Percentiles rank a stretch among this genome's conserved stretches.
Evolutionary conservation across 2,329 filamentous ascomycete species (phyloP).

Genomic region (Penicillium sp.): DNA sequence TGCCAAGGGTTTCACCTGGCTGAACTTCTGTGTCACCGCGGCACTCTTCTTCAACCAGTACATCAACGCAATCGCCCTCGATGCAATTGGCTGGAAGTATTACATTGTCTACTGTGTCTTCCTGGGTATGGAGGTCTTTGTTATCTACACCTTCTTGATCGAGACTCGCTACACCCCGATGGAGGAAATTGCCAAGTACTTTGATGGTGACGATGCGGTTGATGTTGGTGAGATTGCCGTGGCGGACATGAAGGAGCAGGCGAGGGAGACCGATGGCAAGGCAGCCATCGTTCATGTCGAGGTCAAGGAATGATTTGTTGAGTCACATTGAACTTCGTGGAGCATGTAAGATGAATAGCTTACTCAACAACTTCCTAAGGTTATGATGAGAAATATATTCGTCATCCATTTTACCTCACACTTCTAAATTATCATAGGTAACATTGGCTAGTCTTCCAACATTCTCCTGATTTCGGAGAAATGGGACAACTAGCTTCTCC

Average conservation of each 20-base stretch:
- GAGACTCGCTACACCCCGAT: slow-evolving; percentile 34
- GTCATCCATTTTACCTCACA: no score
- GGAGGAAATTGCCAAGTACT: slow-evolving; percentile 40
- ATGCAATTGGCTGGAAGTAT: slow-evolving; percentile 34
- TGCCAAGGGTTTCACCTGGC: slow-evolving; percentile 46
- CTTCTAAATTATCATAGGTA: no score
- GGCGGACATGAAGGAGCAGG: slow-evolving; percentile 13
- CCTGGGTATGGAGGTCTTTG: slow-evolving; percentile 28
- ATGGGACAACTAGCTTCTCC: no score
- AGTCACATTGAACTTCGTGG: neutral
- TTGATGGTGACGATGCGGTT: slow-evolving; percentile 22
- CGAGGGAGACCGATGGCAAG: slow-evolving; percentile 3
- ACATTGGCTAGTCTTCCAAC: no score
- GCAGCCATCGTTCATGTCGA: neutral
- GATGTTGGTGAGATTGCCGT: slow-evolving; percentile 13
- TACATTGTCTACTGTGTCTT: slow-evolving; percentile 39
- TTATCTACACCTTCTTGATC: slow-evolving; percentile 39
- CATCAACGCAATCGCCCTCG: slow-evolving; percentile 30
- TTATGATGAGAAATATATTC: no score
- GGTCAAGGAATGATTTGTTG: neutral
- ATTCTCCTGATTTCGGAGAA: no score
- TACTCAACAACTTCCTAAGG: no score
- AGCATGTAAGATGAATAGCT: no score
- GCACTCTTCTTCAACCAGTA: slow-evolving; percentile 33
- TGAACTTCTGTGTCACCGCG: slow-evolving; percentile 28